Evolutionary conservation across 78 protist genomes (phyloP), one percentile per base, ranked within the genome.

Genomic region (Creolimax fragrantissima): DNA sequence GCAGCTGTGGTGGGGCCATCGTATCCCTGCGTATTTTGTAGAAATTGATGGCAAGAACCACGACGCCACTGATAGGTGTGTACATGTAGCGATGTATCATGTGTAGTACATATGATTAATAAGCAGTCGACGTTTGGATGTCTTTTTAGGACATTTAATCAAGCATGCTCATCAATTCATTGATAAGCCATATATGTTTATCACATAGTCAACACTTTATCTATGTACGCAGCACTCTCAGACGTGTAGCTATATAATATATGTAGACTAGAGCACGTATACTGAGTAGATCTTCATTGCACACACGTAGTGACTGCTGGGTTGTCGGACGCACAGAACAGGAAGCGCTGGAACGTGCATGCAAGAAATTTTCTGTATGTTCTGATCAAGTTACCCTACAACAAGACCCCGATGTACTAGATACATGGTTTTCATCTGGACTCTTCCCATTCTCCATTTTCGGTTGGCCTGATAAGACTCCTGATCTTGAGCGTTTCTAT

Each of bases 1-100:
- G 3, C 99, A 98, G 93, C 95, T 98, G 39, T 99, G 99, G 99
- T 99, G 99, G 99, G 99, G 99, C 41, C 99, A 99, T 95, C 97
- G 98, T 66, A 98, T 99, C 42, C 99, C 99, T 3, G 99, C 99
- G 2, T 99, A 94, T 41, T 83, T 17, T 11, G 5, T 5, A 24
- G 85, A 43, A 4, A 93, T 93, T 24, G 45, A 86, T 32, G 58
- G 58, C n/a, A 41, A 5, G 2, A 35, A 86, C 36, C 41, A 35
- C 41, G 47, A 86, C 11, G 90, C 7, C 24, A 35, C 90, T 17
- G 90, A 7, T 24, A 58, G 74, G 74, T n/a, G n/a, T n/a, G n/a
- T n/a, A n/a, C n/a, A n/a, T n/a, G n/a, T n/a, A n/a, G n/a, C n/a
- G n/a, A n/a, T n/a, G n/a, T n/a, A n/a, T n/a, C n/a, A n/a, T n/a